These are phyloP conservation scores for Sarcodon aspratus DNA, from an alignment of 768 basidiomycete species.

Conservation along the genomic window DNA sequence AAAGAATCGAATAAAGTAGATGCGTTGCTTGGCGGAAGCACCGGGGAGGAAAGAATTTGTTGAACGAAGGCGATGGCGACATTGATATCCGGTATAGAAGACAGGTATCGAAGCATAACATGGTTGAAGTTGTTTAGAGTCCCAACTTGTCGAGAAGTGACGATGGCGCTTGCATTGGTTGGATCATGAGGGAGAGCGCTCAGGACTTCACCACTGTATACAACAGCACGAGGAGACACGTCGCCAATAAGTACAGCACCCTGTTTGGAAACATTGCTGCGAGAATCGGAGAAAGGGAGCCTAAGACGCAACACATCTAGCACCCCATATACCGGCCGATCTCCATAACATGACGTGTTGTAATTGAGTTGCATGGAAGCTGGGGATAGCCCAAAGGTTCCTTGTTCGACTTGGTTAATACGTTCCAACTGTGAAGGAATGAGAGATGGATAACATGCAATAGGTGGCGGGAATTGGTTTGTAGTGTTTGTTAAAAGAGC, in stretches of 20 bases:
- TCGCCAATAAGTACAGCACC: conserved; percentile 35
- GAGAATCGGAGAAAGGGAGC: conserved; percentile 40
- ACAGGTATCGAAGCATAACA: conserved; percentile 44
- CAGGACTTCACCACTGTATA: conserved; percentile 40
- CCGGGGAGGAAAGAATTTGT: conserved; percentile 31
- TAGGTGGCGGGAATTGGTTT: conserved; percentile 43
- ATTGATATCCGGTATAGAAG: conserved; percentile 33
- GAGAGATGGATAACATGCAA: conserved; percentile 51
- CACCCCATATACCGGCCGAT: conserved; percentile 52
- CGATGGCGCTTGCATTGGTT: neutral
- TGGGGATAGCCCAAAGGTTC: conserved; percentile 37
- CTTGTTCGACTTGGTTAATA: conserved; percentile 36
- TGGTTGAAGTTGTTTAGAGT: conserved; percentile 43
- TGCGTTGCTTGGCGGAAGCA: conserved; percentile 28
- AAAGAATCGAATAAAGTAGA: conserved; percentile 29
- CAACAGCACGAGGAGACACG: conserved; percentile 33
- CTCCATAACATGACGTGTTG: conserved; percentile 38
- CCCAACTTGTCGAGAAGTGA: conserved; percentile 35
- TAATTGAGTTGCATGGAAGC: conserved; percentile 24
- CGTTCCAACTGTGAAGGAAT: conserved; percentile 24
- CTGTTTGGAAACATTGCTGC: conserved; percentile 32
- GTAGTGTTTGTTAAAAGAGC: conserved; percentile 30
- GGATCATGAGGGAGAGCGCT: conserved; percentile 30
- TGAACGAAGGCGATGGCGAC: conserved; percentile 36
- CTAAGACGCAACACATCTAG: conserved; percentile 46